Evolutionary conservation across 1,284 basidiomycete species (phyloP), one percentile per base, ranked within the genome.

Genomic region (Trametes pubescens): DNA sequence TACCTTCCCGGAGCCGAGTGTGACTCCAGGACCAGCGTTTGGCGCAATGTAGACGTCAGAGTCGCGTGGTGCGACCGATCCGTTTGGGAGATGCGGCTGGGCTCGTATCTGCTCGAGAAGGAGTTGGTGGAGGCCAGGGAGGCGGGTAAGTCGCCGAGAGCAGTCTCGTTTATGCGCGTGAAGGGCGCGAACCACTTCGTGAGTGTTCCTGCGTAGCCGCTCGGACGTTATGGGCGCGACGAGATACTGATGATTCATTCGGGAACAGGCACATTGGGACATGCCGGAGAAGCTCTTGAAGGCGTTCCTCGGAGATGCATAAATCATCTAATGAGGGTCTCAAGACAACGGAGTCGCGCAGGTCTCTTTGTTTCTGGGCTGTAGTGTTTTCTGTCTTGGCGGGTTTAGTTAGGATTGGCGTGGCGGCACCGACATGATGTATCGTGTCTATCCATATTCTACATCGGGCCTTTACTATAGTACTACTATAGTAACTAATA

Each of bases 161-260:
- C 57, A 34, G 49, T 66, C 10, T 14, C 32, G 14, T 54, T 59
- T 29, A 54, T 60, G 35, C 58, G 65, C 24, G 53, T 60, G 43
- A 38, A 46, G 35, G 65, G 61, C n/a, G 61, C 53, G 38, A 66
- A 63, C 14, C 65, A 61, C 18, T 60, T 63, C 32, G 65, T 66
- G 58, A 62, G 63, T 59, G 18, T 29, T 37, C 8, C n/a, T 11
- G 35, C 18, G 40, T n/a, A 51, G 24, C 40, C 1, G 37, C 9
- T 2, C 18, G 18, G 4, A 10, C 21, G 14, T 13, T 38, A 2
- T 38, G 14, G 37, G 14, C 5, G 8, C 4, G 48, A 32, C 24
- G 14, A 29, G 35, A 38, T 21, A 13, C 16, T 48, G 1, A 22
- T 32, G 11, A 2, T 11, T 38, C 37, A 6, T 43, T 13, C 16